A percentile compares a stretch with the other conserved stretches of the same genome.
Conservation (phyloP, 345 rosid species). For the Erysimum cheiranthoides region DNA sequence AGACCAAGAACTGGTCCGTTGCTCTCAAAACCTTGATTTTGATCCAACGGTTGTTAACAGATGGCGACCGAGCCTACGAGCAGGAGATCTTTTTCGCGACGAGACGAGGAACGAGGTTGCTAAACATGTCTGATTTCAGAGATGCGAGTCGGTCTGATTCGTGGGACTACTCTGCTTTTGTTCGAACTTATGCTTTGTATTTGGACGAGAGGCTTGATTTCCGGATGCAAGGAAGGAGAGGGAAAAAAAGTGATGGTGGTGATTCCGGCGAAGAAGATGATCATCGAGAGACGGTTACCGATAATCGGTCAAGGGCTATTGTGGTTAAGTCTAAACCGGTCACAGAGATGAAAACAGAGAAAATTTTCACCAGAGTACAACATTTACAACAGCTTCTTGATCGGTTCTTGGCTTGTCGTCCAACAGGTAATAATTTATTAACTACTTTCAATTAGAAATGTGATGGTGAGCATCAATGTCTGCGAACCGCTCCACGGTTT, state of each 20-base stretch:
- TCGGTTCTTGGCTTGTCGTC: conserved; percentile 83
- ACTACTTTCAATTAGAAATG: neutral
- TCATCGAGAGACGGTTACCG: conserved; percentile 7
- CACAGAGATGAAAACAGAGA: conserved; percentile 60
- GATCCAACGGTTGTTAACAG: conserved; percentile 62
- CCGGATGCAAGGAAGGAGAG: conserved; percentile 63
- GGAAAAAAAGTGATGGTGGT: conserved; percentile 52
- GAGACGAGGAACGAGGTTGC: conserved; percentile 72
- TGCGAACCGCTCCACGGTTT: neutral
- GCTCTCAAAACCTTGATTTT: conserved; percentile 79
- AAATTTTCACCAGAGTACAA: conserved; percentile 57
- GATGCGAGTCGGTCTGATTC: conserved; percentile 60
- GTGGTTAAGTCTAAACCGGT: conserved; percentile 51
- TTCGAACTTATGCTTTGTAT: conserved; percentile 72
- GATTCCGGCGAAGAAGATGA: conserved; percentile 55
- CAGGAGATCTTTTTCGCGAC: conserved; percentile 87
- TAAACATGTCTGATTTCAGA: conserved; percentile 82
- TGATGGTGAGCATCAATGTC: neutral
- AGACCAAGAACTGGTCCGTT: conserved; percentile 64
- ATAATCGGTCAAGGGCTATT: conserved; percentile 21
- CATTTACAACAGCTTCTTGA: conserved; percentile 80
- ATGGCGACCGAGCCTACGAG: conserved; percentile 74
- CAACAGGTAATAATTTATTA: conserved; percentile 64
- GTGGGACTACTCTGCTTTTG: conserved; percentile 88
- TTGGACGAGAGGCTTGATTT: conserved; percentile 80